Evolutionary conservation across 306 rosid genomes (phyloP).

Genomic region (Sechiopsis laciniata): DNA sequence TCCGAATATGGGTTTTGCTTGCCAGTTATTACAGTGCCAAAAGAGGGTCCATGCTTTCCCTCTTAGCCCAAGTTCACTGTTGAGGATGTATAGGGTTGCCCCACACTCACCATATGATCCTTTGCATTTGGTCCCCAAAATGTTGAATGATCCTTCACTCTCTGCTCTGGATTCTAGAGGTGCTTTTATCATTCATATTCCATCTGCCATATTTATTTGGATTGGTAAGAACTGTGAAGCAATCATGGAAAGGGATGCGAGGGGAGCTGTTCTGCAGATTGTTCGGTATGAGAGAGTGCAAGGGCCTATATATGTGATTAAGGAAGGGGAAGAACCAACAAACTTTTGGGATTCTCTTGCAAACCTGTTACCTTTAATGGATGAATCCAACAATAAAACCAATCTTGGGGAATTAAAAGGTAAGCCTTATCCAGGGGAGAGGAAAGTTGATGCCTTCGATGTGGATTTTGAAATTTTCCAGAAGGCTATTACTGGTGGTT

Average conservation of each 20-base stretch:
- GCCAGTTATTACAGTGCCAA: conserved; percentile 93
- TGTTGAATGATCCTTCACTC: conserved; percentile 71
- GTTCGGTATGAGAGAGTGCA: conserved; percentile 93
- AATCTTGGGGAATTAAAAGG: conserved; percentile 32
- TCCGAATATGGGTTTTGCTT: conserved; percentile 99
- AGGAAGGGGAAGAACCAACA: conserved; percentile 75
- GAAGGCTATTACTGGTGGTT: conserved; percentile 79
- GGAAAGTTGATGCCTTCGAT: conserved; percentile 56
- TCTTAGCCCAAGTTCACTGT: conserved; percentile 89
- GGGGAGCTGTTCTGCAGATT: conserved; percentile 92
- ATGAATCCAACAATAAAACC: conserved; percentile 40
- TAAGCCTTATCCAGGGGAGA: conserved; percentile 46
- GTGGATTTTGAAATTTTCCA: conserved; percentile 85
- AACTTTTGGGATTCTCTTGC: conserved; percentile 79
- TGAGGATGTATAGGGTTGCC: conserved; percentile 90
- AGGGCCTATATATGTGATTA: conserved; percentile 54
- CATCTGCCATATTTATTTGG: conserved; percentile 87
- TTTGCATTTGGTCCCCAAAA: conserved; percentile 95
- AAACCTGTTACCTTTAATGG: conserved; percentile 73
- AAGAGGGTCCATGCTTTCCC: conserved; percentile 96
- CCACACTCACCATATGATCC: conserved; percentile 98
- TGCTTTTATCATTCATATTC: conserved; percentile 72
- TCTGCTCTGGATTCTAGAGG: conserved; percentile 88
- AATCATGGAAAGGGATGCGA: conserved; percentile 94
- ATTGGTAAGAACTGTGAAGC: conserved; percentile 73